Evolutionary conservation across 2,329 filamentous ascomycete genomes (phyloP), one percentile per base, ranked within the genome.

Genomic region (Colletotrichum sp.): DNA sequence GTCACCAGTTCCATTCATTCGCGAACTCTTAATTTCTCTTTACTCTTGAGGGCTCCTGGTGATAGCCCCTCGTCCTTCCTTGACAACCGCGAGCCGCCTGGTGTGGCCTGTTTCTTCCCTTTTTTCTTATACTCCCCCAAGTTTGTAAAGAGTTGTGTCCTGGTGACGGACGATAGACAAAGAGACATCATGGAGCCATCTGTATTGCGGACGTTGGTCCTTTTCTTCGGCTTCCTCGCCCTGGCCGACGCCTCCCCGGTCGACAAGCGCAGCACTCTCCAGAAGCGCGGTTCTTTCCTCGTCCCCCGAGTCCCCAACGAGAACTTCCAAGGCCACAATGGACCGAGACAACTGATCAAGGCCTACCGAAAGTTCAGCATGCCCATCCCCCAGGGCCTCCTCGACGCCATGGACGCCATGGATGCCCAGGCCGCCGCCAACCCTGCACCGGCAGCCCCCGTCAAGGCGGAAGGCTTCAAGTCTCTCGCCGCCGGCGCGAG

Each of bases 361-460:
- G 91, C 93, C 18, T 93, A 94, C 82, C 85, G 88, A 79, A 96
- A 96, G 83, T 95, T 90, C 83, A 89, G 90, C 77, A 89, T 93
- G 84, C 84, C 86, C 49, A 84, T 90, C 62, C 85, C 88, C 4
- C 79, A 85, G 3, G 85, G 84, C 9, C 82, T 89, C 68, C 80
- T 87, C 67, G 86, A 85, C 36, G 83, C 83, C 34, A 77, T 86
- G 49, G 82, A 80, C 57, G 80, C 78, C 8, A 73, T 77, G 63
- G 77, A 67, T 5, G 73, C 75, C 10, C 62, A 75, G 30, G 44
- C 67, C n/a, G 64, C 71, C 8, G 44, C 62, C 13, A 67, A 71
- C 62, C 44, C 44, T 4, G 44, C 44, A 21, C 44, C 44, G 44
- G 44, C 44, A 52, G n/a, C 44, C 16, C 44, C n/a, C 10, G 62